Conservation (phyloP, 1,139 yeast species). For the Nakaseomyces bracarensis region DNA sequence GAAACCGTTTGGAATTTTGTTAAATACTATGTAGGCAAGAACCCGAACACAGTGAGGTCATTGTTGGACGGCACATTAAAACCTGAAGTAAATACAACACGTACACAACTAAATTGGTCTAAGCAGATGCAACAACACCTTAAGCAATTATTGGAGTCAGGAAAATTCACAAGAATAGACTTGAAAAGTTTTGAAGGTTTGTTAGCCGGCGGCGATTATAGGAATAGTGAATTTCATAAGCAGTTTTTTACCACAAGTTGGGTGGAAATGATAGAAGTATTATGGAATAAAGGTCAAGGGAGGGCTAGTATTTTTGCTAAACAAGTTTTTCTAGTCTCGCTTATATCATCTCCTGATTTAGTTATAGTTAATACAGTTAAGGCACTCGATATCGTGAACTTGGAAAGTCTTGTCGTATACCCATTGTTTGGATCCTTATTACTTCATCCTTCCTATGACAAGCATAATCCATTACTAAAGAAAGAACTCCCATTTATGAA, state of each 20-base stretch:
- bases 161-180: slow-evolving; percentile 40
- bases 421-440: slow-evolving; percentile 51
- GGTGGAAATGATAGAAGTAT: slow-evolving; percentile 49
- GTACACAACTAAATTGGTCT: slow-evolving; percentile 25
- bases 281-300: slow-evolving; percentile 51
- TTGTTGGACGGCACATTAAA: slow-evolving; percentile 40
- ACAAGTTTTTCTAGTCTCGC: slow-evolving; percentile 44
- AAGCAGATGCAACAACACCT: slow-evolving; percentile 34
- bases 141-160: slow-evolving; percentile 38
- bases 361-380: slow-evolving; percentile 39
- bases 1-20: slow-evolving; percentile 57
- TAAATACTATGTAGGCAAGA: slow-evolving; percentile 42
- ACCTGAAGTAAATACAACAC: slow-evolving; percentile 29
- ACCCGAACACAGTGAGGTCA: slow-evolving; percentile 42
- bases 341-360: slow-evolving; percentile 43
- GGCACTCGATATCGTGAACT: slow-evolving; percentile 40
- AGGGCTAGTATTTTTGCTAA: slow-evolving; percentile 40
- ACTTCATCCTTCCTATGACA: slow-evolving; percentile 36
- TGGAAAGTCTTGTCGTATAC: slow-evolving; percentile 37
- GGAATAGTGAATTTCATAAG: slow-evolving; percentile 39
- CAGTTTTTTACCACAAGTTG: slow-evolving; percentile 46
- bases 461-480: slow-evolving; percentile 25
- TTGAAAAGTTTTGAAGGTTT: slow-evolving; percentile 39
- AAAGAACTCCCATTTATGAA: slow-evolving; percentile 26
- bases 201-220: slow-evolving; percentile 28